Percentiles rank a stretch among this genome's conserved stretches.
phyloP scores from a whole-genome alignment of 805 yeast species.

The Hermanozyma aechmeae region DNA sequence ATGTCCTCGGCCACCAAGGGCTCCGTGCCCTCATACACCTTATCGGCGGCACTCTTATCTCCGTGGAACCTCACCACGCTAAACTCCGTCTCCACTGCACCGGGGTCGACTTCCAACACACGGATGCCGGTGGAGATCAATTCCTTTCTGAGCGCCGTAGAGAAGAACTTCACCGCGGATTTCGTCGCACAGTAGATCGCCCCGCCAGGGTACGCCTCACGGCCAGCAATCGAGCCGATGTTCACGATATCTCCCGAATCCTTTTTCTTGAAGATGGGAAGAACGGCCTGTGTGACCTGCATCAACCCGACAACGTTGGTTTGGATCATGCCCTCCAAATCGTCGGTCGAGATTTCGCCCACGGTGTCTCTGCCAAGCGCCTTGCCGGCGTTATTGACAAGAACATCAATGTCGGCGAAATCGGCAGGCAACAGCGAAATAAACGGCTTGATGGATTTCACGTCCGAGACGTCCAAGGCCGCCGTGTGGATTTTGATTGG shows the following conservation, averaged over 20 bases:
- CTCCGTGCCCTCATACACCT: conserved; percentile 56
- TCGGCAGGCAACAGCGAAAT: conserved; percentile 46
- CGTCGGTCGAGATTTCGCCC: conserved; percentile 56
- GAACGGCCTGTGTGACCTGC: conserved; percentile 69
- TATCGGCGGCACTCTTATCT: conserved; percentile 49
- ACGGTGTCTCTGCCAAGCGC: conserved; percentile 75
- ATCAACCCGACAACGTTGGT: conserved; percentile 87
- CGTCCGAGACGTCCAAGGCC: conserved; percentile 31
- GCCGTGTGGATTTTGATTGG: conserved; percentile 50
- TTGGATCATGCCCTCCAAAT: conserved; percentile 66
- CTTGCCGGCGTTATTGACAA: conserved; percentile 65
- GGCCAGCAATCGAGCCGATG: conserved; percentile 71
- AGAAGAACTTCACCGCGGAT: conserved; percentile 62
- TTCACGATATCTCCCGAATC: conserved; percentile 68
- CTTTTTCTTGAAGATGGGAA: conserved; percentile 61
- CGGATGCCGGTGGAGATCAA: conserved; percentile 60
- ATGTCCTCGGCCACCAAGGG: conserved; percentile 69
- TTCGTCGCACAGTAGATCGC: conserved; percentile 71
- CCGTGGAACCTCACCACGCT: conserved; percentile 57
- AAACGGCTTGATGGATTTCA: conserved; percentile 38
- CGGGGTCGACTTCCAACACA: conserved; percentile 69
- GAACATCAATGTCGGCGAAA: conserved; percentile 55
- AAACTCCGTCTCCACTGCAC: conserved; percentile 74
- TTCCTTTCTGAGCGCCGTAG: conserved; percentile 68
- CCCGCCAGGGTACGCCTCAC: conserved; percentile 74